A percentile compares a stretch with the other conserved stretches of the same genome.
Conservation (phyloP, 2,329 filamentous ascomycete species). For the Trichoderma polysporum region DNA sequence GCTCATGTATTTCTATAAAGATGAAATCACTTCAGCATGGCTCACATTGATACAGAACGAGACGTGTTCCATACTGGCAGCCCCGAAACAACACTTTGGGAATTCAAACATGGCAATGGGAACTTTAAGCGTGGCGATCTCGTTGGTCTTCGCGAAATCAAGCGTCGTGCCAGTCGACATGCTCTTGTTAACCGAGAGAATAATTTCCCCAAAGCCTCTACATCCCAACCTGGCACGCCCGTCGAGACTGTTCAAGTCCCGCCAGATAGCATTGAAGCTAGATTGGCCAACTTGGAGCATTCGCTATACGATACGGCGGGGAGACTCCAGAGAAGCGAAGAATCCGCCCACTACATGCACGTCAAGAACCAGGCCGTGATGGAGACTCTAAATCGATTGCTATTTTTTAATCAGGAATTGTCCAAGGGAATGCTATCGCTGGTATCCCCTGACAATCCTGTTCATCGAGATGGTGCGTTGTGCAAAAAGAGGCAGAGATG, state of each 20-base stretch:
- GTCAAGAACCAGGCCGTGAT: constrained; percentile 78
- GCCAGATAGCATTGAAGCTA: constrained; percentile 73
- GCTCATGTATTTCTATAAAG: not conserved
- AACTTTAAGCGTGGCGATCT: constrained; percentile 96
- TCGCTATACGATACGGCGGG: constrained; percentile 75
- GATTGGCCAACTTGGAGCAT: constrained; percentile 75
- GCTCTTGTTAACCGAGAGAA: constrained; percentile 92
- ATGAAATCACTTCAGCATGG: not conserved
- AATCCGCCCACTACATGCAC: constrained; percentile 75
- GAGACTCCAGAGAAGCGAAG: constrained; percentile 78
- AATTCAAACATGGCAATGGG: constrained; percentile 97
- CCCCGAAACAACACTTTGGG: constrained; percentile 92
- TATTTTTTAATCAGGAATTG: constrained; percentile 81
- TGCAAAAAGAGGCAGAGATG: not conserved
- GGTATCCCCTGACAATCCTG: constrained; percentile 70
- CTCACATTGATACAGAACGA: constrained; percentile 64
- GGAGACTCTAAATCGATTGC: constrained; percentile 70
- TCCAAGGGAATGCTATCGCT: constrained; percentile 72
- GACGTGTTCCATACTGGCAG: constrained; percentile 96
- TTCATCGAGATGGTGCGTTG: constrained; percentile 77
- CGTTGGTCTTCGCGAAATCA: constrained; percentile 89
- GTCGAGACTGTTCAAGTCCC: constrained; percentile 72
- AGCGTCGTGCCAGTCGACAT: constrained; percentile 88
- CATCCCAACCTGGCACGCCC: constrained; percentile 80
- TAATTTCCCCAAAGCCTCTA: constrained; percentile 70